These are phyloP conservation scores for Globisporangium paddicum DNA, from an alignment of 352 stramenopile species.

Conservation along the genomic window DNA sequence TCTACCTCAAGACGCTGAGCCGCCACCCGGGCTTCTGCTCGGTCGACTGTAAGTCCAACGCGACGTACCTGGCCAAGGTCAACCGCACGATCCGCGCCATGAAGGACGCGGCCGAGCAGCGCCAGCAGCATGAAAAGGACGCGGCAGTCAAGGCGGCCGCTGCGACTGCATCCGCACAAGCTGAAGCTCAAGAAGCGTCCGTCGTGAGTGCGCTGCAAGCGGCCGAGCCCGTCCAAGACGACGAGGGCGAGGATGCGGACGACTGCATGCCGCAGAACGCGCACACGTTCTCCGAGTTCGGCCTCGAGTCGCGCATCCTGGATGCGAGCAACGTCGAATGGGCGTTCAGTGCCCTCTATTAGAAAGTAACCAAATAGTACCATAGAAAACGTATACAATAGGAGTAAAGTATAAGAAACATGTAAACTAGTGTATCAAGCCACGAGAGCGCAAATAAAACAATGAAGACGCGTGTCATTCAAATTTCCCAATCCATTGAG, in stretches of 20 bases:
- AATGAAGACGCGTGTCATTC: slow-evolving; percentile 2
- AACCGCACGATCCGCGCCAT: slow-evolving; percentile 79
- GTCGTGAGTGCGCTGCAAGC: not conserved
- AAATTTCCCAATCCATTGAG: no score
- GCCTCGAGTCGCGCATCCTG: slow-evolving; percentile 55
- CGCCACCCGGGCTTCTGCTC: slow-evolving; percentile 74
- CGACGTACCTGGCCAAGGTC: slow-evolving; percentile 75
- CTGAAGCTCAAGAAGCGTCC: not conserved
- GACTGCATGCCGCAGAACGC: slow-evolving; percentile 5
- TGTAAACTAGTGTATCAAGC: slow-evolving; percentile 15
- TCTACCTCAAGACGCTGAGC: slow-evolving; percentile 86
- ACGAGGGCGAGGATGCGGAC: slow-evolving; percentile 9
- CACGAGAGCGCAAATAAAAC: not conserved
- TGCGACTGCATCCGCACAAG: not conserved
- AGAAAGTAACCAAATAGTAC: slow-evolving; percentile 16
- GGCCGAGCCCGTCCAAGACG: not conserved
- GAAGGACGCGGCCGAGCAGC: slow-evolving; percentile 59
- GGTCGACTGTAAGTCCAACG: slow-evolving; percentile 88
- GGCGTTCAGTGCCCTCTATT: slow-evolving; percentile 79
- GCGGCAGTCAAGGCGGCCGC: slow-evolving; percentile 5
- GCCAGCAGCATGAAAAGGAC: slow-evolving; percentile 29
- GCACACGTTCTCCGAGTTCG: slow-evolving; percentile 77
- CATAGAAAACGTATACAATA: slow-evolving; percentile 14
- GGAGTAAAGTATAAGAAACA: slow-evolving; percentile 24
- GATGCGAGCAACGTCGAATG: slow-evolving; percentile 62